Evolutionary conservation across 257 asterid species (phyloP), one percentile per base, ranked within the genome.

Genomic region (Solanum arcanum): DNA sequence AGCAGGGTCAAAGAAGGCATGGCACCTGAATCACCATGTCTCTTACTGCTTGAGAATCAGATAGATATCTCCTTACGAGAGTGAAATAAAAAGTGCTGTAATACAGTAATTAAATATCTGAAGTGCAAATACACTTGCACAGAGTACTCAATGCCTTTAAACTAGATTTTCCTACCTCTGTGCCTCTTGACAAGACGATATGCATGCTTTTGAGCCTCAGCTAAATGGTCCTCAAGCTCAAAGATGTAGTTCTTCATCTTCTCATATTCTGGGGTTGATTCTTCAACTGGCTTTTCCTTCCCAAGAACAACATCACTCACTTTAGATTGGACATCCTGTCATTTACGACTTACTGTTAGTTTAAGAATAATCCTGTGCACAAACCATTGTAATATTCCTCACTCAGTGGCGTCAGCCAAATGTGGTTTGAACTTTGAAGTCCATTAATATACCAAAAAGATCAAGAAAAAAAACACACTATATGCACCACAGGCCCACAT

Each of bases 121-220:
- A 81, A 81, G 69, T 81, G 31, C 69, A 81, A 81, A 49, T 81
- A 81, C 83, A 81, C 44, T 47, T 9, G 6, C 85, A 10, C 85
- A 20, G 60, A 76, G 46, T 29, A 49, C 69, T 81, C 69, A 52
- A 29, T 49, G 69, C 25, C 21, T 52, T 81, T 59, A 3, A 81
- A 81, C 20, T 52, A 42, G 73, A 72, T 33, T 35, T 49, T 31
- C 33, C 27, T 92, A 95, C 99, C 99, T 90, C 96, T 92, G 89
- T 97, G 99, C 85, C 99, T 96, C 94, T 95, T 97, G 83, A 97
- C 99, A 76, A 97, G 99, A 87, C 98, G 96, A 90, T 90, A 96
- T 75, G 99, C 98, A 90, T 97, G 99, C 90, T 96, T 97, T 91
- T 97, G 99, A 84, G 99, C 99, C 90, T 97, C 99, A 89, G 97